phyloP scores from a whole-genome alignment of 148 eudicot genomes.

The Vaccinium macrocarpon region DNA sequence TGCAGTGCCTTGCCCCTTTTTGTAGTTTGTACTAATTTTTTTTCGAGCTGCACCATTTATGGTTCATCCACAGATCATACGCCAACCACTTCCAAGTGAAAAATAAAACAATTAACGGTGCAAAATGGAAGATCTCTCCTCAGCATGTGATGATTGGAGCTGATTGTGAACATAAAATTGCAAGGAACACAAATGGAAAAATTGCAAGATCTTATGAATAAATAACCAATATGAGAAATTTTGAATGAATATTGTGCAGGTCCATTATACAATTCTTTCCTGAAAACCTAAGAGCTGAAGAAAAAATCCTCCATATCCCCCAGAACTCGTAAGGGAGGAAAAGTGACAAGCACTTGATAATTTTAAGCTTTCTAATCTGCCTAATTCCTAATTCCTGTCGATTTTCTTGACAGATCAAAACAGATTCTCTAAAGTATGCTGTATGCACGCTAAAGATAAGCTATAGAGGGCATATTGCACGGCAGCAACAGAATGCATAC shows the following conservation, averaged over 20 bases:
- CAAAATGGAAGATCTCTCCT: no score
- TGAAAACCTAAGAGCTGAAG: constrained; percentile 28
- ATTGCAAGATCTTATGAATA: constrained; percentile 14
- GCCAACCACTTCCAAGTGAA: neutral
- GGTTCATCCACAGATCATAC: neutral
- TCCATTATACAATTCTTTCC: constrained; percentile 33
- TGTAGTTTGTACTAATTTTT: neutral
- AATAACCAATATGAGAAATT: constrained; percentile 25
- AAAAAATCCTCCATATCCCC: constrained; percentile 18
- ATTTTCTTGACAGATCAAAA: constrained; percentile 27
- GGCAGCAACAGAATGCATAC: constrained; percentile 1
- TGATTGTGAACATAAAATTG: neutral
- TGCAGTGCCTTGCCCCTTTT: neutral
- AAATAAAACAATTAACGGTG: neutral
- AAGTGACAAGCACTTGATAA: constrained; percentile 5
- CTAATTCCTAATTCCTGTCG: constrained; percentile 15
- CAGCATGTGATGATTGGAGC: neutral
- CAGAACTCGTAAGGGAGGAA: constrained; percentile 19
- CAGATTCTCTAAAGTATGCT: constrained; percentile 20
- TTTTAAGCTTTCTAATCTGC: constrained; percentile 17
- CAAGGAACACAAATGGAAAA: neutral
- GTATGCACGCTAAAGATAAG: constrained; percentile 14
- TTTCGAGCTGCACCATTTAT: neutral
- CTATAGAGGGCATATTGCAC: constrained; percentile 19
- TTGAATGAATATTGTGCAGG: constrained; percentile 23